These are phyloP conservation scores for Carex arenaria DNA, from an alignment of 202 grass and related monocot genomes.

Conservation along the genomic window DNA sequence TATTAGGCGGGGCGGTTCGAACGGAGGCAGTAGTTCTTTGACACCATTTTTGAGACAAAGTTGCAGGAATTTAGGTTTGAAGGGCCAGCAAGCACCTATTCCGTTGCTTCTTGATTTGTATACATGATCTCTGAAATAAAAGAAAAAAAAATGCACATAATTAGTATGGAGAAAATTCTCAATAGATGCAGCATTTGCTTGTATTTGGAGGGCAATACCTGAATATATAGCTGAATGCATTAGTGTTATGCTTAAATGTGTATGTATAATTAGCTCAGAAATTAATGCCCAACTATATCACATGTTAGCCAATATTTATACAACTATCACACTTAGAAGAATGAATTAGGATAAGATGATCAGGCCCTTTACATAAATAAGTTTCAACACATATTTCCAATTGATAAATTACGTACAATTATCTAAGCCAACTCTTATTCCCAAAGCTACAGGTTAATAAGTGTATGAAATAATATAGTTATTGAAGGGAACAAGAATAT, in stretches of 20 bases:
- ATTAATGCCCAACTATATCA: conserved; percentile 16
- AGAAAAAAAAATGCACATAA: not conserved
- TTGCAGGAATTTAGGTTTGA: conserved; percentile 50
- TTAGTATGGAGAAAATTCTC: not conserved
- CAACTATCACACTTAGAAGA: not conserved
- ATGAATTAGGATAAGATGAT: not conserved
- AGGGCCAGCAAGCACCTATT: conserved; percentile 73
- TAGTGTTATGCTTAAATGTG: not conserved
- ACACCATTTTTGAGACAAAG: conserved; percentile 70
- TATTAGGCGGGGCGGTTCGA: conserved; percentile 65
- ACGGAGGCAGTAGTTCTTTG: conserved; percentile 76
- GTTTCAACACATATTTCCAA: not conserved
- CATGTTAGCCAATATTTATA: conserved; percentile 13
- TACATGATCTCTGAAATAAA: conserved; percentile 67
- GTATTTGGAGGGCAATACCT: not conserved
- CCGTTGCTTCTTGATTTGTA: conserved; percentile 68
- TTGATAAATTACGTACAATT: not conserved
- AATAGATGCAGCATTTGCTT: not conserved
- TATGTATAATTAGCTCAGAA: not conserved
- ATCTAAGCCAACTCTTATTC: not conserved
- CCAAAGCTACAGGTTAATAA: not conserved
- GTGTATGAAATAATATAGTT: not conserved
- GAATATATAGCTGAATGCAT: not conserved
- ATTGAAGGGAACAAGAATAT: not conserved
- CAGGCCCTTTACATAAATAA: not conserved